Evolutionary conservation across 2,329 filamentous ascomycete species (phyloP), one percentile per base, ranked within the genome.

Genomic region (Alternaria novae-zelandiae): DNA sequence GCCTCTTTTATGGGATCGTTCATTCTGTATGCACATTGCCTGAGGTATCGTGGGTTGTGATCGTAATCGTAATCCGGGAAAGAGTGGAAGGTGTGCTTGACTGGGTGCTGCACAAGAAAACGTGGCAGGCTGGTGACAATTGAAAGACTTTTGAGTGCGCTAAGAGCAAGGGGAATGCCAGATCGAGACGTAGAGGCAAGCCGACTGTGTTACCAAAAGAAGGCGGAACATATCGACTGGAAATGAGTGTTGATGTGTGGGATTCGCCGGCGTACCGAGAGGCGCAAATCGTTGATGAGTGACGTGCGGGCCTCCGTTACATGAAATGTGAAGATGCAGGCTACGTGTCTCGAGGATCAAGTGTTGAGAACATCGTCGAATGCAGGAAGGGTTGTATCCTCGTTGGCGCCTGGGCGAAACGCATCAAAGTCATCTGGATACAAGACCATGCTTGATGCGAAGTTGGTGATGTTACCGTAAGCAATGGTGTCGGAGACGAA

Each of bases 331-430:
- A 21, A 25, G 23, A 32, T 30, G 11, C 12, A n/a, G n/a, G 15
- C 26, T 46, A 41, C 20, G 41, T n/a, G 36, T 21, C 30, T 8
- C 13, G 26, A 17, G 13, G 23, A 13, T 66, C 32, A 66, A 17
- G 20, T 41, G 15, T 23, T 36, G 23, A 4, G 13, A 12, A 32
- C 15, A 12, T 44, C 15, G 36, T 66, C 41, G 56, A 70, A 61
- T 9, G 58, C 32, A 9, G 72, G 72, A 12, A 74, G 66, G 6
- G 66, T 69, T 17, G 64, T 70, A 68, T 71, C 46, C 9, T 56
- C 68, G 36, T 73, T 61, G 10, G 70, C 70, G 10, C 70, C 71
- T 12, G 28, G 26, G 28, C 68, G 70, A 44, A 74, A 71, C 6
- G 69, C 65, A 23, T 47, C 47, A 11, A 36, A 47, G 21, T 60